These are phyloP conservation scores for Lactarius tabidus DNA, from an alignment of 768 basidiomycete genomes.

Conservation along the genomic window DNA sequence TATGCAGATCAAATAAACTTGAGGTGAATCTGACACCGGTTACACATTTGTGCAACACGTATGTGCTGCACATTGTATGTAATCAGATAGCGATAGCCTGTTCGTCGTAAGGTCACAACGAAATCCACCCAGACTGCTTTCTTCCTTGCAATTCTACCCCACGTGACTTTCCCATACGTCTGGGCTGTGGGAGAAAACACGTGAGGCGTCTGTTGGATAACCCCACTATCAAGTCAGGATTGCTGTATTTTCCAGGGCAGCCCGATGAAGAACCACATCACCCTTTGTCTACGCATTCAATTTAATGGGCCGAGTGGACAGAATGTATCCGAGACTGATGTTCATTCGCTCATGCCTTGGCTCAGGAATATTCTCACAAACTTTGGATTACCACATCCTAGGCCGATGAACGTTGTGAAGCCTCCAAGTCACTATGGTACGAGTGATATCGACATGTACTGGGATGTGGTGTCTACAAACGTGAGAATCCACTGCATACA, in stretches of 20 bases:
- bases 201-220: no score
- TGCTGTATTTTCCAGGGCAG: background rate
- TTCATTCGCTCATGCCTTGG: slow-evolving; percentile 12
- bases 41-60: background rate
- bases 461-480: slow-evolving; percentile 4
- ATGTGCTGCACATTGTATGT: background rate
- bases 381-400: slow-evolving; percentile 17
- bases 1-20: slow-evolving; percentile 1
- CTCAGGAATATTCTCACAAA: background rate
- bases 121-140: no score
- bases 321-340: background rate
- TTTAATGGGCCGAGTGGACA: background rate
- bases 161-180: no score
- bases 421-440: background rate
- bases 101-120: background rate
- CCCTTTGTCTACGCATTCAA: slow-evolving; percentile 15
- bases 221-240: background rate
- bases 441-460: slow-evolving; percentile 14
- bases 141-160: no score
- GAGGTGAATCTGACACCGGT: background rate
- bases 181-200: no score
- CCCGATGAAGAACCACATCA: background rate
- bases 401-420: slow-evolving; percentile 6
- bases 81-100: slow-evolving; percentile 5
- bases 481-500: background rate